Percentiles rank a stretch among this genome's conserved stretches.
phyloP scores from a whole-genome alignment of 768 basidiomycete genomes.

The Podaxis sp. region DNA sequence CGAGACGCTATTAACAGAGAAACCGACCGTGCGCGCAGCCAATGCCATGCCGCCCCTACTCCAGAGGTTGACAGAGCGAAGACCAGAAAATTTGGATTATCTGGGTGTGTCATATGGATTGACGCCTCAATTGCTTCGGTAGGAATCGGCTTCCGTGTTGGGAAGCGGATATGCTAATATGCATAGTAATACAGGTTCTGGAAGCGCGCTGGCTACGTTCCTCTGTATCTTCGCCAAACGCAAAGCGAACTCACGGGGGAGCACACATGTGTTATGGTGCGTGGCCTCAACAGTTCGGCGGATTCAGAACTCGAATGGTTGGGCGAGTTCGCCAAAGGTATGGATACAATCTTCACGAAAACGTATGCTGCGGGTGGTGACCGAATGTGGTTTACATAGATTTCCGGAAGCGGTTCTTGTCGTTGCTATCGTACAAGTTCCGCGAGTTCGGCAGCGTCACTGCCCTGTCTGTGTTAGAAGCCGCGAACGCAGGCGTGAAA shows the following conservation, averaged over 20 bases:
- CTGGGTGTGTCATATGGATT: slow-evolving; percentile 96
- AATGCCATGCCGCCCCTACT: slow-evolving; percentile 89
- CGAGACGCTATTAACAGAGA: slow-evolving; percentile 69
- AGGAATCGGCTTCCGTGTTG: slow-evolving; percentile 14
- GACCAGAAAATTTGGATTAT: slow-evolving; percentile 90
- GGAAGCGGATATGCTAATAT: not conserved
- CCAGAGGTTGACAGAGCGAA: slow-evolving; percentile 84
- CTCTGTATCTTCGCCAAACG: slow-evolving; percentile 91
- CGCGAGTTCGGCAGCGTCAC: slow-evolving; percentile 89
- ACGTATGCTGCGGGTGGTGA: not conserved
- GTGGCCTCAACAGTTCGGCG: slow-evolving; percentile 69
- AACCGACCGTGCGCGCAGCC: slow-evolving; percentile 67
- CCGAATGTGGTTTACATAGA: slow-evolving; percentile 45
- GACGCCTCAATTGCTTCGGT: slow-evolving; percentile 81
- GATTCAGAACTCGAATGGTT: slow-evolving; percentile 77
- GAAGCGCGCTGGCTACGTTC: slow-evolving; percentile 91
- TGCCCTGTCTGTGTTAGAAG: slow-evolving; percentile 86
- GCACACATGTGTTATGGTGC: slow-evolving; percentile 94
- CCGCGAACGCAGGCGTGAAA: slow-evolving; percentile 61
- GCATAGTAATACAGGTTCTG: slow-evolving; percentile 62
- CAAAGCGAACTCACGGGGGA: slow-evolving; percentile 95
- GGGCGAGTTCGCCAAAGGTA: slow-evolving; percentile 83
- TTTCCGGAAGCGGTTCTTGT: slow-evolving; percentile 88
- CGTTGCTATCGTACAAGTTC: slow-evolving; percentile 90
- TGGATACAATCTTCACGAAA: slow-evolving; percentile 14